Conservation (phyloP, 495 filamentous ascomycete genomes). For the Hypoxylon cercidicola region DNA sequence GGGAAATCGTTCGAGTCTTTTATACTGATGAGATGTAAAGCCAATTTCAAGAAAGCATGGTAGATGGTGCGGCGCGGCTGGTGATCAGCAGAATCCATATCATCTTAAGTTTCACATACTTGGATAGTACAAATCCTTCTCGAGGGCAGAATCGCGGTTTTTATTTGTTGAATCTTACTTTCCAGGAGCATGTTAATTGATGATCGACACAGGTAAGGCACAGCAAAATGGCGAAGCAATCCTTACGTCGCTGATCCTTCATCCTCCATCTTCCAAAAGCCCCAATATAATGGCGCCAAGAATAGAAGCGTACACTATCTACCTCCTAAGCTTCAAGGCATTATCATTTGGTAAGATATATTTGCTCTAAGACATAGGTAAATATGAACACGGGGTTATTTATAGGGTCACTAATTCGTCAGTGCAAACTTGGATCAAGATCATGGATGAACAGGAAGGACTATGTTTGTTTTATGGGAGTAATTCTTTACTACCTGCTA, state of each 20-base stretch:
- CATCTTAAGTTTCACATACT: neutral
- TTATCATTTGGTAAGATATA: too few relatives aligned
- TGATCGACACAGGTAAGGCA: conserved; percentile 8
- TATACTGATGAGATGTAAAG: neutral
- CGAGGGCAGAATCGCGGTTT: neutral
- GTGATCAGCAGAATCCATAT: neutral
- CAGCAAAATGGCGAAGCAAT: conserved; percentile 5
- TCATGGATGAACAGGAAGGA: too few relatives aligned
- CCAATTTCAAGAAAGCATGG: neutral
- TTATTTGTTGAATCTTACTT: neutral
- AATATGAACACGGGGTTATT: too few relatives aligned
- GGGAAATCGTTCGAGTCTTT: neutral
- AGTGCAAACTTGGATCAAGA: too few relatives aligned
- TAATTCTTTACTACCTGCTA: too few relatives aligned
- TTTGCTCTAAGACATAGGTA: too few relatives aligned
- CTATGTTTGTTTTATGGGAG: too few relatives aligned
- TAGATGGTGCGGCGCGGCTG: neutral
- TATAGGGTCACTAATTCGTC: too few relatives aligned
- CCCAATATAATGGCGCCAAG: too few relatives aligned
- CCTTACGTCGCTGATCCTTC: conserved; percentile 5
- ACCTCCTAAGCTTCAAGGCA: too few relatives aligned
- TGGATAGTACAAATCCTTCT: conserved; percentile 3
- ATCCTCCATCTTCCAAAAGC: too few relatives aligned
- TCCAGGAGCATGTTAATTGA: neutral
- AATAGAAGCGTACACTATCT: too few relatives aligned